Evolutionary conservation across 495 filamentous ascomycete genomes (phyloP).

Genomic region (Sphaerosporella brunnea): DNA sequence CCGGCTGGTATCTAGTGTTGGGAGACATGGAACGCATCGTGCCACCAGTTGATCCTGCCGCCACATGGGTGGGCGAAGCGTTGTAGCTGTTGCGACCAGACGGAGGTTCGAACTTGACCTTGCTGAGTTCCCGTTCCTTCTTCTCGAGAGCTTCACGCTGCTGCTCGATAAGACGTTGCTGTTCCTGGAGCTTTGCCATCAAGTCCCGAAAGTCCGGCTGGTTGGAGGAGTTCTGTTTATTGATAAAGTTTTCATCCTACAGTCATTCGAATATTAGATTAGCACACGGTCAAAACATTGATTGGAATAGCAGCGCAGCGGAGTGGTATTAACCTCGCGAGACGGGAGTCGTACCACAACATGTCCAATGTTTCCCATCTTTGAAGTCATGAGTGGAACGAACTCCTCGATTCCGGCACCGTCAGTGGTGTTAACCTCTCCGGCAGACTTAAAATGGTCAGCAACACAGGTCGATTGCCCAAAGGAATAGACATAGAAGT

Average conservation of each 20-base stretch:
- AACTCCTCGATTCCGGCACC: constrained; percentile 8
- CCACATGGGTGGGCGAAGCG: not conserved
- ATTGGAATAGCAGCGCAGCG: constrained; percentile 3
- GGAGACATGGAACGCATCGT: constrained; percentile 39
- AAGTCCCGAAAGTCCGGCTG: constrained; percentile 36
- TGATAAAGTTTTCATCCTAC: constrained; percentile 19
- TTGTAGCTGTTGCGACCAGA: constrained; percentile 12
- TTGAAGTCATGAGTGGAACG: constrained; percentile 20
- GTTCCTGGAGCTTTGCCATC: constrained; percentile 49
- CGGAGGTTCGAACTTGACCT: constrained; percentile 13
- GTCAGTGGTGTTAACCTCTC: constrained; percentile 6
- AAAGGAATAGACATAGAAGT: too few relatives aligned
- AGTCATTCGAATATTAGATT: constrained; percentile 7
- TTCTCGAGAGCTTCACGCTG: constrained; percentile 35
- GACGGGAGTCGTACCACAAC: constrained; percentile 6
- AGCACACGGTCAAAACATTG: not conserved
- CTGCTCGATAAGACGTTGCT: constrained; percentile 39
- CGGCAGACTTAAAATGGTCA: constrained; percentile 1
- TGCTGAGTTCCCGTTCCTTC: constrained; percentile 29
- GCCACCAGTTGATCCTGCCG: constrained; percentile 18
- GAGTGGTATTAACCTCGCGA: constrained; percentile 15
- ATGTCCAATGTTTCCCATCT: constrained; percentile 21
- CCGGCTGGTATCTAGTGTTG: constrained; percentile 20
- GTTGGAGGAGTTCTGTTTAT: not conserved
- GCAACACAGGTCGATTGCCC: not conserved